Evolutionary conservation across 1,284 basidiomycete species (phyloP), one percentile per base, ranked within the genome.

Genomic region (Coriolopsis trogii): DNA sequence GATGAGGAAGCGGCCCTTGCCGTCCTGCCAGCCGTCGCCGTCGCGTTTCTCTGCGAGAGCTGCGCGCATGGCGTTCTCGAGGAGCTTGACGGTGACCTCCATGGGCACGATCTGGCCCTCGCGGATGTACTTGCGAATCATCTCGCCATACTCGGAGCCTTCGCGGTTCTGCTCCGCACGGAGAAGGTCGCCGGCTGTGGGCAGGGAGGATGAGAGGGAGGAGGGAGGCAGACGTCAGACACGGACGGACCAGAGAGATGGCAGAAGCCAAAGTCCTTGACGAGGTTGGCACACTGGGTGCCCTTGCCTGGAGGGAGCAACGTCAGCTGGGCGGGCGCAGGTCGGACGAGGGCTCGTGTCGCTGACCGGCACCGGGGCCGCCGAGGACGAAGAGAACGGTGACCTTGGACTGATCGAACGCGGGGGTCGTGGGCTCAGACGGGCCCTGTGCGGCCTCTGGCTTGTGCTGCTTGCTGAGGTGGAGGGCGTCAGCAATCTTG

Each of bases 21-120:
- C 92, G 43, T 82, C 75, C 23, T 71, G 68, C 94, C 94, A 96
- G 23, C 82, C 86, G 12, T 76, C 72, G 6, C 73, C 74, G 2
- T 70, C 44, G 48, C 68, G 69, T 9, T 64, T 63, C 63, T 78
- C 72, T 15, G 71, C 63, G 38, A 96, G 70, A 9, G 84, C 84
- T 38, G 75, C 81, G 30, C 73, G 67, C 89, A 99, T 99, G 13
- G 96, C 95, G 67, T 93, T 96, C 75, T 95, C 86, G 55, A 99
- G 79, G 28, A 99, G 85, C 72, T 95, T 95, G 68, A 99, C 85
- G 28, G 97, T 99, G 53, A 99, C 91, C 68, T 98, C 91, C 86
- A 93, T 93, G 4, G 97, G 97, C 5, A 99, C 97, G 64, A 99
- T 97, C 58, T 79, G 87, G 51, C 97, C 97, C 71, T 96, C 95